Conservation (phyloP, 257 asterid species). For the Coffea eugenioides region DNA sequence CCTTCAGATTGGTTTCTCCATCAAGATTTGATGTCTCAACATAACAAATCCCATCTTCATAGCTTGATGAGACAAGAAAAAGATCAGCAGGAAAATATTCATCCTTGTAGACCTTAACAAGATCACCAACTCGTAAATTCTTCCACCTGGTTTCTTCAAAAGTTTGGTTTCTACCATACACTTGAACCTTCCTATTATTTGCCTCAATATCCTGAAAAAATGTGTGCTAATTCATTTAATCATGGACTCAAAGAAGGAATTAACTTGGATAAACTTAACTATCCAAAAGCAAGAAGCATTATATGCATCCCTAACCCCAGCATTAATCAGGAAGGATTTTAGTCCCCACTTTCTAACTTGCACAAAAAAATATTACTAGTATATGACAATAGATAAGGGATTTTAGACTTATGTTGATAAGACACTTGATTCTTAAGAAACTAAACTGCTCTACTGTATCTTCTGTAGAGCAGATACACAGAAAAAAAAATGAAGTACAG, state of each 20-base stretch:
- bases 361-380: not conserved
- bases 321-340: not conserved
- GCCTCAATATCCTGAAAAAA: slow-evolving; percentile 76
- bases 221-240: not conserved
- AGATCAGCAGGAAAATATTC: slow-evolving; percentile 93
- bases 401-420: not conserved
- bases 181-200: slow-evolving; percentile 71
- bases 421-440: not conserved
- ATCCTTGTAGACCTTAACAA: slow-evolving; percentile 76
- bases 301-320: not conserved
- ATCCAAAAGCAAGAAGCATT: not conserved
- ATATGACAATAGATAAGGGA: not conserved
- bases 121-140: slow-evolving; percentile 80
- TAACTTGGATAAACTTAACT: not conserved
- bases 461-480: not conserved
- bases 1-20: slow-evolving; percentile 95
- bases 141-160: slow-evolving; percentile 70
- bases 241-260: not conserved
- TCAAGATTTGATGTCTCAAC: slow-evolving; percentile 93
- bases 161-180: slow-evolving; percentile 38
- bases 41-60: slow-evolving; percentile 87
- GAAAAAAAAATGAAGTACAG: not conserved
- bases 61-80: slow-evolving; percentile 81
- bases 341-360: not conserved
- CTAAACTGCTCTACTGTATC: not conserved